phyloP scores from a whole-genome alignment of 2,329 filamentous ascomycete genomes.

The Aspergillus sp. region DNA sequence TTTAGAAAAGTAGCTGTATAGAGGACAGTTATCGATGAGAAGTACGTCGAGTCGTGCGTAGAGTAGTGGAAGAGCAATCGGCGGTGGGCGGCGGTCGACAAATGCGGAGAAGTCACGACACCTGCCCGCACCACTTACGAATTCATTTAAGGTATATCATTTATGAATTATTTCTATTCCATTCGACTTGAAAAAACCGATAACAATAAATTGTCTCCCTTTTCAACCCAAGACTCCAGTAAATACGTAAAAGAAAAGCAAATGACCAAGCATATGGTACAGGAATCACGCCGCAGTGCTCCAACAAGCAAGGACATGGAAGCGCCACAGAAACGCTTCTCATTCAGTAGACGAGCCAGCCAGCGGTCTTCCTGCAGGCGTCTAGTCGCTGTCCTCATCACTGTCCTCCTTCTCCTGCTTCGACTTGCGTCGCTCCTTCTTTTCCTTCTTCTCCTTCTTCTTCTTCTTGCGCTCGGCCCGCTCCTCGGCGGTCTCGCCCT shows the following conservation, averaged over 20 bases:
- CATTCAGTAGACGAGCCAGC: slow-evolving; percentile 5
- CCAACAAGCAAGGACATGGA: slow-evolving; percentile 7
- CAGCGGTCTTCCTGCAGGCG: slow-evolving; percentile 25
- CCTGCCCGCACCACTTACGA: background rate
- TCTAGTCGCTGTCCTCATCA: slow-evolving; percentile 43
- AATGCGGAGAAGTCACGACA: slow-evolving; percentile 1
- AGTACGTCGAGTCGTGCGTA: background rate
- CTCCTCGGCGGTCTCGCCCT: slow-evolving; percentile 53
- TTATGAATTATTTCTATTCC: background rate
- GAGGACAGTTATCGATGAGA: no score
- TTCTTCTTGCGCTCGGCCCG: slow-evolving; percentile 49
- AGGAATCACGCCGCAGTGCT: slow-evolving; percentile 29
- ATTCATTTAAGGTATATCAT: background rate
- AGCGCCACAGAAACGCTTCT: slow-evolving; percentile 8
- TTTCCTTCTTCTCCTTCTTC: slow-evolving; percentile 57
- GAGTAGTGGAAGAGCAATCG: background rate
- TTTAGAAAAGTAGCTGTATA: no score
- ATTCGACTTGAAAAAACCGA: background rate
- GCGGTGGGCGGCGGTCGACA: background rate
- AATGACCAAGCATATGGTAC: slow-evolving; percentile 35
- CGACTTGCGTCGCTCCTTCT: slow-evolving; percentile 72
- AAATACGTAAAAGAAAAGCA: slow-evolving; percentile 24
- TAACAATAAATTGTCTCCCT: slow-evolving; percentile 32
- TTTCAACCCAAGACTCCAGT: slow-evolving; percentile 42
- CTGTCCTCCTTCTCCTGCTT: slow-evolving; percentile 79